phyloP scores from a whole-genome alignment of 768 basidiomycete genomes.

The Cyclocybe aegerita region DNA sequence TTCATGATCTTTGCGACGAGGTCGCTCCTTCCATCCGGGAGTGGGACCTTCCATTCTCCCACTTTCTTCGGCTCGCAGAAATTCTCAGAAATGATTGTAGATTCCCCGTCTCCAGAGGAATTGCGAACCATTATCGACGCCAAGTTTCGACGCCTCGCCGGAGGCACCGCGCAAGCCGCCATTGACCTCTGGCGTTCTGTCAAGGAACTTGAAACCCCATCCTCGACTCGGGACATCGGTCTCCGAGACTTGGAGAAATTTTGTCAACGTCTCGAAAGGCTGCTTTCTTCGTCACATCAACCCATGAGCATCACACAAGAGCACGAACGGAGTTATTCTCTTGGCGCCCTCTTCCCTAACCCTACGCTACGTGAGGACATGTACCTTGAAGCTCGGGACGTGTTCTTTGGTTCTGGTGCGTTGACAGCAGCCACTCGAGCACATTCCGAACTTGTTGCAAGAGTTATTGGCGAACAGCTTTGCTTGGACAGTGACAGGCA shows the following conservation, averaged over 20 bases:
- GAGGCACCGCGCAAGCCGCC: constrained; percentile 44
- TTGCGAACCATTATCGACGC: constrained; percentile 66
- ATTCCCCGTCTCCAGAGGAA: constrained; percentile 64
- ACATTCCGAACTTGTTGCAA: constrained; percentile 49
- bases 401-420: constrained; percentile 80
- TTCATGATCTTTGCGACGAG: constrained; percentile 92
- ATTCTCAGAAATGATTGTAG: constrained; percentile 68
- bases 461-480: constrained; percentile 58
- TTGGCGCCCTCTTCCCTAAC: constrained; percentile 61
- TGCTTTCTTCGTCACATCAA: constrained; percentile 52
- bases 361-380: constrained; percentile 83
- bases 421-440: constrained; percentile 51
- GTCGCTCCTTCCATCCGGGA: constrained; percentile 52
- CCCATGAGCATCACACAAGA: constrained; percentile 40
- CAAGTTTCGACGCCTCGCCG: constrained; percentile 64
- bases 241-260: constrained; percentile 83
- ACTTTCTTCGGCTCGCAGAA: constrained; percentile 86
- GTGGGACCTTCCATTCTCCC: constrained; percentile 50
- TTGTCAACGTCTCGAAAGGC: constrained; percentile 66
- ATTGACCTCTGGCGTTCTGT: constrained; percentile 73
- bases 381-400: constrained; percentile 83
- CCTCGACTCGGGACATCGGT: constrained; percentile 63
- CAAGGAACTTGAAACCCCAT: constrained; percentile 45
- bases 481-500: constrained; percentile 69
- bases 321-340: constrained; percentile 18